Evolutionary conservation across 305 asterid genomes (phyloP), one percentile per base, ranked within the genome.

Genomic region (Stenogyne calaminthoides): DNA sequence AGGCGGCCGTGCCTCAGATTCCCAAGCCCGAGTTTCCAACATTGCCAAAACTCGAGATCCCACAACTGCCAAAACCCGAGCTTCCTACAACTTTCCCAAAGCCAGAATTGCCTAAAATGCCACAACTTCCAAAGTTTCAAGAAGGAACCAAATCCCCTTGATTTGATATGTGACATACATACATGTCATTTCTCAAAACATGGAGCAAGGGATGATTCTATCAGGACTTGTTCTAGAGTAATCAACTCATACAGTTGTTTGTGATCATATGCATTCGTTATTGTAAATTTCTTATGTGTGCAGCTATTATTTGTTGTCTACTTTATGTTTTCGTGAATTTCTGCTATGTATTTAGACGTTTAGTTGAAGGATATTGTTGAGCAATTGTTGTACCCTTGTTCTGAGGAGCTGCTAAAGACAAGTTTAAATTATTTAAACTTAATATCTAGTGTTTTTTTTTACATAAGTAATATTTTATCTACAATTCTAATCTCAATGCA

Each of bases 91-190:
- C 32, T 20, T 22, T 55, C 10, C 78, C 78, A 46, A 75, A 67
- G 55, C 78, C 73, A 5, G 74, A 65, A 19, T 1, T 75, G 29
- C 81, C 55, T 1, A 49, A 56, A 6, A 29, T 67, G 70, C 79
- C 75, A 25, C 19, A 71, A 34, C 54, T 64, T 19, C 77, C 78
- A 29, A 69, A 69, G 39, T 6, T 76, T 14, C 70, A 72, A 29
- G 78, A 73, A 78, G 72, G 55, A 20, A 72, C 78, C 0, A 73
- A 73, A 68, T n/a, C 56, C 37, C 82, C 82, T 54, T 78, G 68
- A 78, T 62, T 62, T 61, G 47, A 61, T 68, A 54, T 40, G 71
- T 4, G 11, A 6, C 19, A 32, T 44, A 22, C 10, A 47, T n/a
- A 59, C 52, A 52, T 51, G 46, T 67, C 60, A 36, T 22, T 16